Evolutionary conservation across 768 basidiomycete species (phyloP).

Genomic region (Suillus clintonianus): DNA sequence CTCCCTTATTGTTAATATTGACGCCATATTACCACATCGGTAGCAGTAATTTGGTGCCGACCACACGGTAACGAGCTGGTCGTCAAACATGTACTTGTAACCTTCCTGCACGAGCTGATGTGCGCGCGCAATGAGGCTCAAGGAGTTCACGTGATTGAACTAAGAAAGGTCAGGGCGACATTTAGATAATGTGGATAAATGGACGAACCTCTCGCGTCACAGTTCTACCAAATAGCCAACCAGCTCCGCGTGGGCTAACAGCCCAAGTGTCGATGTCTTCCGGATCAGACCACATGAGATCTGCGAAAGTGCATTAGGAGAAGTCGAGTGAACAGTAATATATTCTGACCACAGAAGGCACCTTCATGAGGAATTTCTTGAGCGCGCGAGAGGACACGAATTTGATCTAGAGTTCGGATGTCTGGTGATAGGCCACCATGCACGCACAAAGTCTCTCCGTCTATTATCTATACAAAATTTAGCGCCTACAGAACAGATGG

Average conservation of each 20-base stretch:
- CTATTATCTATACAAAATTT: conserved; percentile 72
- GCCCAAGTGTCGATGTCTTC: conserved; percentile 97
- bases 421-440: conserved; percentile 97
- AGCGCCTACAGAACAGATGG: background rate
- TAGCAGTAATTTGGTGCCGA: conserved; percentile 89
- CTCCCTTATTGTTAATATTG: conserved; percentile 82
- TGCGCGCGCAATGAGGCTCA: conserved; percentile 88
- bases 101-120: conserved; percentile 97
- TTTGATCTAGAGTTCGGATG: conserved; percentile 92
- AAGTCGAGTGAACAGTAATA: background rate
- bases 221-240: conserved; percentile 88
- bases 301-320: conserved; percentile 38
- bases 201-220: conserved; percentile 77
- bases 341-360: conserved; percentile 82
- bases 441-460: conserved; percentile 89
- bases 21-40: conserved; percentile 87
- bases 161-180: conserved; percentile 26
- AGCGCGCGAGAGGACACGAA: conserved; percentile 88
- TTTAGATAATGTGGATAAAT: background rate
- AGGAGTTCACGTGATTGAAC: conserved; percentile 92
- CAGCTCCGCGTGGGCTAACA: conserved; percentile 93
- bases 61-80: conserved; percentile 91
- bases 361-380: conserved; percentile 99
- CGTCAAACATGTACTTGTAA: conserved; percentile 96
- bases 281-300: conserved; percentile 98